Evolutionary conservation across 2,329 filamentous ascomycete genomes (phyloP), one percentile per base, ranked within the genome.

Genomic region (Coniochaeta sp.): DNA sequence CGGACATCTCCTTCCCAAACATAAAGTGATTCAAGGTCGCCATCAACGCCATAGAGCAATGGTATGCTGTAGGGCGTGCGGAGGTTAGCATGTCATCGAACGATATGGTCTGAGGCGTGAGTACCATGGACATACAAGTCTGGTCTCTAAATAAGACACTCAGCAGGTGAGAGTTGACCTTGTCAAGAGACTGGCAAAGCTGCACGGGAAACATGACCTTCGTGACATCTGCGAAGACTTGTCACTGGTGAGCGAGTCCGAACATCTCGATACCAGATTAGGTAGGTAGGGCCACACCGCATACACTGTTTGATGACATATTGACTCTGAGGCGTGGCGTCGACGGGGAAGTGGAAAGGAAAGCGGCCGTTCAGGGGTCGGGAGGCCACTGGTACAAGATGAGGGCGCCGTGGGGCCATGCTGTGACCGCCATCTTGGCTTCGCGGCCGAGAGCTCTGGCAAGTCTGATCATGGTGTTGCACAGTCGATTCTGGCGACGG

Each of bases 21-120:
- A 52, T 31, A 16, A 50, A 52, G n/a, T 26, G 28, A 31, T 49
- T 52, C 20, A 52, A 22, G 20, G 48, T 49, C 13, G 26, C 47
- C 51, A 52, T 52, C 10, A 52, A 16, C 3, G 51, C 35, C 3
- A 52, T 32, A 12, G 51, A 14, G 13, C 51, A 52, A 30, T 52
- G 51, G 16, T 45, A 52, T 4, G 51, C 51, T 52, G 6, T 14
- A 18, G 6, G 6, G 18, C 7, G 35, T 46, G 30, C 16, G n/a
- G 28, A 47, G 12, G 31, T 32, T 13, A 49, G n/a, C n/a, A n/a
- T n/a, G 46, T 13, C 14, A 8, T 45, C 35, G 27, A 32, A 13
- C 27, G 4, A 10, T 45, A 22, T 32, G 22, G 35, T 45, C 33
- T 12, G 27, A 27, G 20, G 26, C 38, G 18, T 24, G 48, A 40